Percentiles rank a stretch among this genome's conserved stretches.
These are phyloP conservation scores for Phytophthora cryptogea DNA, from an alignment of 352 stramenopile species.

Conservation along the genomic window DNA sequence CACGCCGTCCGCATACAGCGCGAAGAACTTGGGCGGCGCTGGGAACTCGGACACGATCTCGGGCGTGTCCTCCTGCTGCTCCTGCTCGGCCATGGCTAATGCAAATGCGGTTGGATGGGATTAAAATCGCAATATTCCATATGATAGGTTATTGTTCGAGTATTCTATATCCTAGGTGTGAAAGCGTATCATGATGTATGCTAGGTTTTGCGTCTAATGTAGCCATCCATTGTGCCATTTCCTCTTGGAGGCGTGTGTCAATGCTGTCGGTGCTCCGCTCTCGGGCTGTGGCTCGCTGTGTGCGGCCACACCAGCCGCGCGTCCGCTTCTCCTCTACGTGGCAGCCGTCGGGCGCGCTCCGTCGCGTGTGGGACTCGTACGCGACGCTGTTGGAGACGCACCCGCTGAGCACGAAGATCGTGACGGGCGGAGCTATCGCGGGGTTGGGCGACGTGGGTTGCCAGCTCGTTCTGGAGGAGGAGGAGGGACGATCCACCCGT, in stretches of 20 bases:
- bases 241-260: not conserved
- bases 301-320: slow-evolving; percentile 1
- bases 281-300: slow-evolving; percentile 2
- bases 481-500: not conserved
- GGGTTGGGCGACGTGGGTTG: slow-evolving; percentile 70
- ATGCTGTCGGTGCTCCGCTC: slow-evolving; percentile 42
- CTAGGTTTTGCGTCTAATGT: too few species aligned
- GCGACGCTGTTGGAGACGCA: slow-evolving; percentile 53
- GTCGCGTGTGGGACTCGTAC: slow-evolving; percentile 61
- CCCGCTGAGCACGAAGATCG: slow-evolving; percentile 69
- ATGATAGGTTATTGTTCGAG: too few species aligned
- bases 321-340: slow-evolving; percentile 7
- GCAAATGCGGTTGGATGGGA: too few species aligned
- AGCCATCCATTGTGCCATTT: too few species aligned
- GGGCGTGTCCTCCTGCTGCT: slow-evolving; percentile 44
- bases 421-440: slow-evolving; percentile 63
- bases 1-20: slow-evolving; percentile 63
- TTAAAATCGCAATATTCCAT: too few species aligned
- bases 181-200: not conserved
- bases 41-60: slow-evolving; percentile 89
- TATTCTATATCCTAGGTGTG: not conserved
- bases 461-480: slow-evolving; percentile 59
- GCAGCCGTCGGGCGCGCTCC: slow-evolving; percentile 22
- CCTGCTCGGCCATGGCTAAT: slow-evolving; percentile 18
- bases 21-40: slow-evolving; percentile 78